phyloP scores from a whole-genome alignment of 2,329 filamentous ascomycete genomes.

The Ophiostoma ips region DNA sequence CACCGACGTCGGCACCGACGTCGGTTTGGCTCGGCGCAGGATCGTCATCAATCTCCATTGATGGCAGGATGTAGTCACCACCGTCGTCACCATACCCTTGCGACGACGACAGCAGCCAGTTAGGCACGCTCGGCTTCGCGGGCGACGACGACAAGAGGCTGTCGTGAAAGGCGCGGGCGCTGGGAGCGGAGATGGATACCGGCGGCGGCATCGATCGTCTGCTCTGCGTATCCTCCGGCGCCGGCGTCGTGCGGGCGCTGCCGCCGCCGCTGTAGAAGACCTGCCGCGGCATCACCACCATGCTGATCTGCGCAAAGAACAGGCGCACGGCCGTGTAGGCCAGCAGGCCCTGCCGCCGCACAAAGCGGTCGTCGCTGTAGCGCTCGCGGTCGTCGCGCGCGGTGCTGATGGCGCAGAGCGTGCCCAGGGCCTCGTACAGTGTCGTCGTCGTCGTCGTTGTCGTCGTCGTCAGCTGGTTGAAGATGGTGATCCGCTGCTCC shows the following conservation, averaged over 20 bases:
- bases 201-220: neutral
- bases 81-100: constrained; percentile 3
- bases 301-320: constrained; percentile 14
- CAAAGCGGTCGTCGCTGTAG: neutral
- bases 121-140: neutral
- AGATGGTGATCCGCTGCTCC: constrained; percentile 4
- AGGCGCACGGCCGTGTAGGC: constrained; percentile 9
- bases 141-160: constrained; percentile 8
- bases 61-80: neutral
- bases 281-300: constrained; percentile 9
- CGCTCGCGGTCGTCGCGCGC: neutral
- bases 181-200: neutral
- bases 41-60: neutral
- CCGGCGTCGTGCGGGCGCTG: neutral
- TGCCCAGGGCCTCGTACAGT: constrained; percentile 7
- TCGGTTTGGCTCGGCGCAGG: neutral
- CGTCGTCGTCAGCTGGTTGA: neutral
- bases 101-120: constrained; percentile 6
- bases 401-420: constrained; percentile 7
- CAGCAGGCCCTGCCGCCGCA: constrained; percentile 7
- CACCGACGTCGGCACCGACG: neutral
- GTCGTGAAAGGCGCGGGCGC: neutral
- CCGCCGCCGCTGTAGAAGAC: neutral
- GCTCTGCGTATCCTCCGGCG: neutral
- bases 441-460: neutral